Conservation (phyloP, 805 yeast genomes). For the Hanseniaspora nectarophila region DNA sequence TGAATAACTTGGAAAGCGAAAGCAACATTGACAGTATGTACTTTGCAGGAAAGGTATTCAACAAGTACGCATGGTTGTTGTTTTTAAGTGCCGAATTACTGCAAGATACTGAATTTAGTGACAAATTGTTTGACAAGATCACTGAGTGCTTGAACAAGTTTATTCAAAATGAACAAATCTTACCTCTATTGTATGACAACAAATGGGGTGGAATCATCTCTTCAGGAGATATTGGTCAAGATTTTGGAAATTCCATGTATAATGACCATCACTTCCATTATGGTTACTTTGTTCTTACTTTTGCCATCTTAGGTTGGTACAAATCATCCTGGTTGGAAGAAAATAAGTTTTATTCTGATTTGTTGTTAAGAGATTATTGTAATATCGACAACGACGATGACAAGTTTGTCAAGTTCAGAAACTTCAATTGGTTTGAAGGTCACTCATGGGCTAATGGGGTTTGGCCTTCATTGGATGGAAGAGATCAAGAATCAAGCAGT, state of each 20-base stretch:
- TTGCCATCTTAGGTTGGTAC: constrained; percentile 49
- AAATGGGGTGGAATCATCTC: constrained; percentile 72
- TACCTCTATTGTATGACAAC: constrained; percentile 68
- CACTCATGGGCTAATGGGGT: constrained; percentile 73
- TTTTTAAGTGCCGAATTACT: constrained; percentile 60
- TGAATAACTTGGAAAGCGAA: constrained; percentile 34
- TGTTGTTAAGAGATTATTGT: constrained; percentile 55
- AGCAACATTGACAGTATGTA: constrained; percentile 72
- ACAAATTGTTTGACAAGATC: constrained; percentile 41
- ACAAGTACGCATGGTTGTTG: constrained; percentile 79
- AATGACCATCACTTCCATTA: constrained; percentile 72
- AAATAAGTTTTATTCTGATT: constrained; percentile 41
- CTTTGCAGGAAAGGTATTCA: constrained; percentile 75
- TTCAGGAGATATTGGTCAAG: constrained; percentile 47
- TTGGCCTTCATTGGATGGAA: constrained; percentile 60
- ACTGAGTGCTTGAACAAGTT: constrained; percentile 61
- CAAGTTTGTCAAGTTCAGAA: constrained; percentile 53
- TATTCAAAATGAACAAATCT: constrained; percentile 52
- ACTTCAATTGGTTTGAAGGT: constrained; percentile 66
- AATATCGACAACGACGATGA: constrained; percentile 44
- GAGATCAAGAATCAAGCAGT: constrained; percentile 61
- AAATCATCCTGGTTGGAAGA: constrained; percentile 45
- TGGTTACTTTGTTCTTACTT: constrained; percentile 62
- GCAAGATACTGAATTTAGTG: constrained; percentile 42
- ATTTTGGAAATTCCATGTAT: constrained; percentile 60